Conservation (phyloP, 495 filamentous ascomycete species). For the Trichoderma gamsii region DNA sequence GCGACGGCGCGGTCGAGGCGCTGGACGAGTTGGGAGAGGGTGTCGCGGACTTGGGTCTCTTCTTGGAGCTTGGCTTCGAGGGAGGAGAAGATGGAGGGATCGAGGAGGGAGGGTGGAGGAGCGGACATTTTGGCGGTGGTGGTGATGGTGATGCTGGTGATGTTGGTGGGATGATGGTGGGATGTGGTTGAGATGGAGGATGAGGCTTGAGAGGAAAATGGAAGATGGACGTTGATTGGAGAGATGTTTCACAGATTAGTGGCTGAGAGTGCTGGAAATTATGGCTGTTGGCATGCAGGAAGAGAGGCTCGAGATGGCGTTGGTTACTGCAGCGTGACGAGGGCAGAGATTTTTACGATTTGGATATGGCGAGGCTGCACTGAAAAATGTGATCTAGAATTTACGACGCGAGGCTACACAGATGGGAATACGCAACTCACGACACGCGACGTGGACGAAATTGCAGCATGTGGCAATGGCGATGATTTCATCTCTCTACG, state of each 20-base stretch:
- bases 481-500: not conserved
- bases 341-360: not conserved
- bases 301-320: too few relatives aligned
- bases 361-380: not conserved
- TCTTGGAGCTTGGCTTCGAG: conserved; percentile 88
- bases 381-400: not conserved
- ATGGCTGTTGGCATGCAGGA: too few relatives aligned
- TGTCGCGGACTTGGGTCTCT: conserved; percentile 73
- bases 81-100: conserved; percentile 77
- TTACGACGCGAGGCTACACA: not conserved
- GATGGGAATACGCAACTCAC: too few relatives aligned
- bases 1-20: conserved; percentile 60
- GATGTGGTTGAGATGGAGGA: too few relatives aligned
- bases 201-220: too few relatives aligned
- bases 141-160: not conserved
- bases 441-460: too few relatives aligned
- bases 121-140: not conserved
- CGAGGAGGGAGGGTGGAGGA: conserved; percentile 33
- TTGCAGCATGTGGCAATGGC: too few relatives aligned
- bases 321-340: not conserved
- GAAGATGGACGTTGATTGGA: not conserved
- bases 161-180: not conserved
- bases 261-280: too few relatives aligned
- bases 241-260: not conserved
- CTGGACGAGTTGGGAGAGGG: conserved; percentile 73